These are phyloP conservation scores for Orbilia blumenaviensis DNA, from an alignment of 2,329 filamentous ascomycete species.

Conservation along the genomic window DNA sequence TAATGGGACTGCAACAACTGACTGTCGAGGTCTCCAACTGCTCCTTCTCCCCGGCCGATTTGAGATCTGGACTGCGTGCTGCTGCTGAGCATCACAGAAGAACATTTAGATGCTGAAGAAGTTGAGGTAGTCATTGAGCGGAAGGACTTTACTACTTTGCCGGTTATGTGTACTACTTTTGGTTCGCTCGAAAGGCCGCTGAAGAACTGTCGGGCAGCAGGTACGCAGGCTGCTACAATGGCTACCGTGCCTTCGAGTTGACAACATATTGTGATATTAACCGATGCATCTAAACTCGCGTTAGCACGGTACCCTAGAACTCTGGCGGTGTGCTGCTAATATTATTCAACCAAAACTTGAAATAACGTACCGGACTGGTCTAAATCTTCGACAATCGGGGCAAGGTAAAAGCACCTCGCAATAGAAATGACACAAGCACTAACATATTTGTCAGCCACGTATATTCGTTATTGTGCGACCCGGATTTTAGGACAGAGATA, in stretches of 20 bases:
- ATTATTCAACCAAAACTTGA: too few relatives aligned
- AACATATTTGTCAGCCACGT: background rate
- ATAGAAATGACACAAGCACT: constrained; percentile 35
- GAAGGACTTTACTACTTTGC: constrained; percentile 42
- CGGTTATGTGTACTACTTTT: constrained; percentile 17
- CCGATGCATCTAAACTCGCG: constrained; percentile 19
- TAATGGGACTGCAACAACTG: constrained; percentile 26
- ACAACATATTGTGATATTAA: constrained; percentile 43
- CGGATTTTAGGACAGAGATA: background rate
- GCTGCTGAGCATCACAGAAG: constrained; percentile 31
- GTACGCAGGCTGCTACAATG: constrained; percentile 36
- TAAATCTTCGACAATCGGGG: constrained; percentile 30
- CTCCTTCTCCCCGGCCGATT: background rate
- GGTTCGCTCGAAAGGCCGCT: constrained; percentile 18
- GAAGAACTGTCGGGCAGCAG: constrained; percentile 36
- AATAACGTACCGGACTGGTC: constrained; percentile 24
- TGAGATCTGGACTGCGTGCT: constrained; percentile 25
- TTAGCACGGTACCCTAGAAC: too few relatives aligned
- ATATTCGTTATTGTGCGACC: too few relatives aligned
- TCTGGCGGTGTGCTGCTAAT: too few relatives aligned
- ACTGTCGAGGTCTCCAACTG: constrained; percentile 23
- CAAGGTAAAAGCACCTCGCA: constrained; percentile 32
- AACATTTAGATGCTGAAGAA: constrained; percentile 32
- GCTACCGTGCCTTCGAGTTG: constrained; percentile 39
- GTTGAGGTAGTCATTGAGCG: constrained; percentile 23